phyloP scores from a whole-genome alignment of 495 filamentous ascomycete species.

The Aspergillus saccharolyticus region DNA sequence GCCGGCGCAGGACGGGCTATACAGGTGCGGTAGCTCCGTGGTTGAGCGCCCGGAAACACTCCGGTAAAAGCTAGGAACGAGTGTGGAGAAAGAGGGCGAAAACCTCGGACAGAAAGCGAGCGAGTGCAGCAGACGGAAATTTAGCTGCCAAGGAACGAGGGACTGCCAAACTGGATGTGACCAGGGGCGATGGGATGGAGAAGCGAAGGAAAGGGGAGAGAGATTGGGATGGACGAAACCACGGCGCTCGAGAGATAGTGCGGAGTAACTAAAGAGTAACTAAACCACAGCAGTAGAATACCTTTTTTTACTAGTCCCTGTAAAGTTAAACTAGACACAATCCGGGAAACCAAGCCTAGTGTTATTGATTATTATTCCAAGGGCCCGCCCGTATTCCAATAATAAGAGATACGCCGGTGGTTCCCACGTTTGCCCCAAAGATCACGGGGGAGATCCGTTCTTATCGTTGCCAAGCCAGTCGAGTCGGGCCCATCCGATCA shows the following conservation, averaged over 20 bases:
- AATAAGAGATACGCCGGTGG: background rate
- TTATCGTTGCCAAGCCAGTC: background rate
- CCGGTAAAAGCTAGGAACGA: background rate
- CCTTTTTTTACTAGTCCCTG: no score
- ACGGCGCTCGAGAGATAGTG: background rate
- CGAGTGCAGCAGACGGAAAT: background rate
- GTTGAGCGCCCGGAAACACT: background rate
- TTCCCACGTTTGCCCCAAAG: background rate
- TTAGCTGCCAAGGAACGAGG: background rate
- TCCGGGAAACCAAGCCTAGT: background rate
- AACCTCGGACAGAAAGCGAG: background rate
- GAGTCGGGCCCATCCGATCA: background rate
- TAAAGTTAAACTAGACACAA: background rate
- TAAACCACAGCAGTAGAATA: no score
- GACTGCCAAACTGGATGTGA: background rate
- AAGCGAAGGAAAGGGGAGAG: background rate
- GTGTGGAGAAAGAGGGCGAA: background rate
- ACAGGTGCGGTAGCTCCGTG: background rate
- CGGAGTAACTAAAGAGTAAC: background rate
- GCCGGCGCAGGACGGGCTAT: background rate
- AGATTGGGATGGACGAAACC: background rate
- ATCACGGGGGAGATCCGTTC: background rate
- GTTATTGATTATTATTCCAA: no score
- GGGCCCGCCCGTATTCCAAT: no score
- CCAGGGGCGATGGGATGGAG: background rate